These are phyloP conservation scores for Pythium brachiatum DNA, from an alignment of 352 stramenopile genomes.

Conservation along the genomic window DNA sequence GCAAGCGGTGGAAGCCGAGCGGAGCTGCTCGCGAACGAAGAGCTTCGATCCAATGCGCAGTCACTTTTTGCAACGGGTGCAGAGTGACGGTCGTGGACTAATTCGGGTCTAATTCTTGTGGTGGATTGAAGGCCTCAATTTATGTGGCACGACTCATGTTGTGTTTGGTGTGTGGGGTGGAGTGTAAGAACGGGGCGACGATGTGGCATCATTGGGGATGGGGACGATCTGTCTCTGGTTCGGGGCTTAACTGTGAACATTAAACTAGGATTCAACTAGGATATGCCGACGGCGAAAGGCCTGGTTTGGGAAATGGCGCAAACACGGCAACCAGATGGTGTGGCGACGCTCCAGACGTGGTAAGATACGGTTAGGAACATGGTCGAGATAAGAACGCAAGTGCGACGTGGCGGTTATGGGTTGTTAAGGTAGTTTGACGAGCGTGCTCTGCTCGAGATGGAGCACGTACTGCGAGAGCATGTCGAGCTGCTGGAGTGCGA, in stretches of 20 bases:
- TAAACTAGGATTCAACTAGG: conserved; percentile 18
- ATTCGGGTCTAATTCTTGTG: conserved; percentile 2
- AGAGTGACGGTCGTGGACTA: neutral
- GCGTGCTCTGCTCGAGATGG: conserved; percentile 69
- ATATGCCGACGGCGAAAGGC: neutral
- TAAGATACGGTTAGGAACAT: conserved; percentile 1
- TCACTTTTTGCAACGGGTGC: neutral
- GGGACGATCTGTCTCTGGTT: neutral
- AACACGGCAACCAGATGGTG: conserved; percentile 19
- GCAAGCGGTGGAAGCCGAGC: neutral
- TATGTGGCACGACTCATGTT: neutral
- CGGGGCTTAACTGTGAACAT: neutral
- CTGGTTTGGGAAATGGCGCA: conserved; percentile 3
- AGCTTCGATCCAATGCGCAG: conserved; percentile 4
- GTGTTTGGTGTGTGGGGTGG: neutral
- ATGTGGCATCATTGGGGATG: neutral
- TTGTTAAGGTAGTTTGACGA: conserved; percentile 49
- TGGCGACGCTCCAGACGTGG: conserved; percentile 5
- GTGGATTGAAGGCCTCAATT: neutral
- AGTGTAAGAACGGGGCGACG: neutral
- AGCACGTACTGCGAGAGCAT: conserved; percentile 64
- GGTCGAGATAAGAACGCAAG: neutral
- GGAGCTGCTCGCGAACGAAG: neutral
- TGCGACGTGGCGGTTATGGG: neutral
- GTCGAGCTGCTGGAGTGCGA: conserved; percentile 59